Base-by-base conservation (phyloP, 352 stramenopile species). In the Globisporangium irregulare region DNA sequence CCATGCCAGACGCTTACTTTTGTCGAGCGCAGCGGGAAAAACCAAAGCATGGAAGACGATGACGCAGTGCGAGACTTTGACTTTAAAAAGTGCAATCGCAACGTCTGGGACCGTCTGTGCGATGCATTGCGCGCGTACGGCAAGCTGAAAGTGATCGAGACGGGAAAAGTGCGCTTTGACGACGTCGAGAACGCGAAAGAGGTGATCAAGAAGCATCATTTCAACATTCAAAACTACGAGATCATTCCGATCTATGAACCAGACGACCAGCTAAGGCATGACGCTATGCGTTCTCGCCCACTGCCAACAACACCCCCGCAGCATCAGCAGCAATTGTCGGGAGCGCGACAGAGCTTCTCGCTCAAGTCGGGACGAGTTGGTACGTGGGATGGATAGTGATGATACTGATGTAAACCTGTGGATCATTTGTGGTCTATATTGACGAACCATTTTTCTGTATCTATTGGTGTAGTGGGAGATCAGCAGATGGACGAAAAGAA, bases 241-340 rank as follows among this genome's bases (percentile, higher is more conserved):
- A 82, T 94, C 46, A 78, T 90, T 36, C 81, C 82, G 25, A 71
- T 91, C 10, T 94, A 92, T 50, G 82, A 91, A 53, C 80, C 78
- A 6, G 82, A 89, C 55, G 84, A 89, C 50, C 86, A 94, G 60
- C 71, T 83, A 15, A 59, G 74, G 36, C 77, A 79, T 64, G 82
- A 89, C 69, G 72, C 71, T 22, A 87, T 78, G n/a, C 70, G 81
- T 15, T 57, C 64, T 51, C 70, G 72, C 54, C 4, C 18, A 22
- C 20, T 36, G 56, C 27, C 27, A 25, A 46, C 24, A 46, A 38
- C n/a, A 6, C 24, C 41, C 10, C 59, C 25, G 41, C 24, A 12
- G 57, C 32, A 63, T 24, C 18, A 12, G 36, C 22, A 54, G n/a
- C 38, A 38, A 22, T 29, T 25, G 46, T 14, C 20, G 12, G 20